These are phyloP conservation scores for Naganishia onofrii DNA, from an alignment of 768 basidiomycete genomes.

Conservation along the genomic window DNA sequence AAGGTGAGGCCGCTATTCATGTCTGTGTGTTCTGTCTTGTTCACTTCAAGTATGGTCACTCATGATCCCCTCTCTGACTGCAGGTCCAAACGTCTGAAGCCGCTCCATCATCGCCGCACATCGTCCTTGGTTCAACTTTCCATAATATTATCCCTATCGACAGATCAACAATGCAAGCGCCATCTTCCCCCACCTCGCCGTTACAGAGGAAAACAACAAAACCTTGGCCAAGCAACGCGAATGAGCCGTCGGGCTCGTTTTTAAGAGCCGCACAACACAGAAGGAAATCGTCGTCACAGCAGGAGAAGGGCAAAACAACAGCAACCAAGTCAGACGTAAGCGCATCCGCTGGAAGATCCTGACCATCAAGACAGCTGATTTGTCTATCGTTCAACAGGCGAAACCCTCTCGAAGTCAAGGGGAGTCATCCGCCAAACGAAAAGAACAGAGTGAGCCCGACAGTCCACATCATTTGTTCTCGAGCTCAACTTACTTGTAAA, in stretches of 20 bases:
- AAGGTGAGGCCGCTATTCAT: no score
- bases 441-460: constrained; percentile 28
- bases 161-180: neutral
- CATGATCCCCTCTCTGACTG: no score
- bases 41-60: no score
- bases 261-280: neutral
- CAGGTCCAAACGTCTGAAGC: no score
- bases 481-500: neutral
- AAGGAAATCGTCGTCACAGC: neutral
- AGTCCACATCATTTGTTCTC: neutral
- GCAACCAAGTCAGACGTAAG: neutral
- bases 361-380: neutral
- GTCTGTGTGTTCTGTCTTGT: neutral
- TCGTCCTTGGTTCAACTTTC: neutral
- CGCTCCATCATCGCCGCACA: neutral
- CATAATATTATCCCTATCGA: neutral
- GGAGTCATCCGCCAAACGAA: constrained; percentile 26
- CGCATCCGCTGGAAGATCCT: neutral
- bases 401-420: constrained; percentile 23
- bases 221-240: neutral
- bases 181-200: neutral
- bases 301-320: neutral
- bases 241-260: neutral
- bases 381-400: neutral
- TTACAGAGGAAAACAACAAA: neutral